phyloP scores from a whole-genome alignment of 306 rosid species.

The Crotalaria pallida region DNA sequence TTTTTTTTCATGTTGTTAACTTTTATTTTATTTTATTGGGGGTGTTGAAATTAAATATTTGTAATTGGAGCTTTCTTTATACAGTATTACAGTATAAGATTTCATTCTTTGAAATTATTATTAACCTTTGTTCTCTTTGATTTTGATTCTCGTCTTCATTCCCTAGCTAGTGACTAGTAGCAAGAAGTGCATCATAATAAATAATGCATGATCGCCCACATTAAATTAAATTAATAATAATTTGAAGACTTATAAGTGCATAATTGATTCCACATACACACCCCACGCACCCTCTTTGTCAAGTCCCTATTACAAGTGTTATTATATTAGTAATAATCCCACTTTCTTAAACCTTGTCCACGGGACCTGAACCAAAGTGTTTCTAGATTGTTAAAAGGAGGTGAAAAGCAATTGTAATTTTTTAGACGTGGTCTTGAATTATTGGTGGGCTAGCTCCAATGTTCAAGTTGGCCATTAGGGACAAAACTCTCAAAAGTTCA shows the following conservation, averaged over 20 bases:
- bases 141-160: conserved; percentile 16
- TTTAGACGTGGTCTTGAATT: conserved; percentile 25
- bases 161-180: background rate
- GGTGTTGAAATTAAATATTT: conserved; percentile 39
- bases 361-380: conserved; percentile 73
- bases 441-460: conserved; percentile 35
- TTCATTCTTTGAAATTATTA: conserved; percentile 54
- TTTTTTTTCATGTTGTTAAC: conserved; percentile 18
- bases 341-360: conserved; percentile 56
- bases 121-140: background rate
- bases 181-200: conserved; percentile 42
- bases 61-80: conserved; percentile 39
- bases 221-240: conserved; percentile 11
- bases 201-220: conserved; percentile 32
- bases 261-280: conserved; percentile 59
- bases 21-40: conserved; percentile 23
- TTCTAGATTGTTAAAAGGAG: conserved; percentile 56
- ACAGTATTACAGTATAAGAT: no score
- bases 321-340: conserved; percentile 22
- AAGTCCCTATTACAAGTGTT: conserved; percentile 13
- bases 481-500: conserved; percentile 30
- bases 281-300: background rate
- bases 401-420: conserved; percentile 32
- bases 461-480: conserved; percentile 39
- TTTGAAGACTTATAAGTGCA: conserved; percentile 27